Conservation (phyloP, 345 rosid genomes). For the Salix arbutifolia region DNA sequence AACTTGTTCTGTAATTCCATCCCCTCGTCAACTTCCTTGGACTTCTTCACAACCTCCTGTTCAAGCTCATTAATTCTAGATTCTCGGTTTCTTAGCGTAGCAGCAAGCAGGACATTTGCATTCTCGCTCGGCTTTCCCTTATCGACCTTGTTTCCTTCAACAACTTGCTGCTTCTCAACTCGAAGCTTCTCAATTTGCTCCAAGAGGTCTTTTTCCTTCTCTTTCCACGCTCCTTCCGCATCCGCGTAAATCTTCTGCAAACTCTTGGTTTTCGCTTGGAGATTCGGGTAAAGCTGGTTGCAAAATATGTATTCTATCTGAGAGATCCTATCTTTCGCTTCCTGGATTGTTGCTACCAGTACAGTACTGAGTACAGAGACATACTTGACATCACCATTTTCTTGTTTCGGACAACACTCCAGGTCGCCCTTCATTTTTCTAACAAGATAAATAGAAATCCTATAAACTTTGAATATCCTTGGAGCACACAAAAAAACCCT, state of each 20-base stretch:
- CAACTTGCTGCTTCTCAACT: conserved; percentile 38
- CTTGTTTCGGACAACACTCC: conserved; percentile 17
- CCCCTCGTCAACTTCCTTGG: conserved; percentile 43
- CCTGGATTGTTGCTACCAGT: conserved; percentile 83
- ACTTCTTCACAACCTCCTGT: conserved; percentile 34
- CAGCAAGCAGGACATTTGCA: conserved; percentile 18
- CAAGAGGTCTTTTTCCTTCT: conserved; percentile 43
- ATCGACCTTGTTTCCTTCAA: conserved; percentile 43
- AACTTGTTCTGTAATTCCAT: conserved; percentile 39
- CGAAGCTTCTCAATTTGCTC: conserved; percentile 47
- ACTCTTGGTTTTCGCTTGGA: conserved; percentile 51
- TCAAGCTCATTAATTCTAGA: conserved; percentile 33
- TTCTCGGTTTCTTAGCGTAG: conserved; percentile 24
- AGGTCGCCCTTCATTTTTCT: conserved; percentile 5
- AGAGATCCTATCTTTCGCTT: conserved; percentile 81
- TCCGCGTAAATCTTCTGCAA: conserved; percentile 48
- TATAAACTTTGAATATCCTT: background rate
- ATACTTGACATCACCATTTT: conserved; percentile 43
- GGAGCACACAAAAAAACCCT: background rate
- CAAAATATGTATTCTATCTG: conserved; percentile 92
- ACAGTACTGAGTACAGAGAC: conserved; percentile 64
- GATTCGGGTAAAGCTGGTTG: conserved; percentile 69
- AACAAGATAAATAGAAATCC: background rate
- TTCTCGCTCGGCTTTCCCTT: conserved; percentile 35
- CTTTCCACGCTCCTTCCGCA: conserved; percentile 54